Evolutionary conservation across 169 alveolate genomes (phyloP), one percentile per base, ranked within the genome.

Genomic region (Cryptosporidium andersoni): DNA sequence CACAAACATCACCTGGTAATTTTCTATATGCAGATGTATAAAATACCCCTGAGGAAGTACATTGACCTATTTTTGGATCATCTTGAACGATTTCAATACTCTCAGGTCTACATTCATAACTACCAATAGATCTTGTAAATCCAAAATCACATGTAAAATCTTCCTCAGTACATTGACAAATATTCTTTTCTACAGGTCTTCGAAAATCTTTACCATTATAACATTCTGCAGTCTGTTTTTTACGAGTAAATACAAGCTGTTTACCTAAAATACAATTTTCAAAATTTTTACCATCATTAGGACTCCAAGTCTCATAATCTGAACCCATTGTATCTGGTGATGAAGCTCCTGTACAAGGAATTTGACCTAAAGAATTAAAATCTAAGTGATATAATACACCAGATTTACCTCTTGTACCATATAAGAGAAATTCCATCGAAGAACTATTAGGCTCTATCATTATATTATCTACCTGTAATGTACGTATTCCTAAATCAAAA

Each of bases 101-200:
- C 49, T 65, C 80, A 45, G 95, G 93, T 12, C 91, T 89, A 80
- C 96, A 94, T 49, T 89, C 91, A 42, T 81, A 81, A 56, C 96
- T 90, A 14, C 97, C 96, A 47, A 92, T 89, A 63, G 89, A 81
- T 42, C 98, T 92, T 8, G 95, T 88, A 88, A 92, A 97, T 40
- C 99, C 99, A 48, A 94, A 88, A 90, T 98, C 99, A 90, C 99
- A 98, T 85, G 96, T 99, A 90, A 92, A 98, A 89, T 98, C 99
- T 82, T 94, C 97, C 81, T 95, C 95, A 39, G 99, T 94, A 85
- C 99, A 98, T 48, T 91, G 93, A 90, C 99, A 98, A 43, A 91
- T 91, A 82, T 94, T 92, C 34, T 93, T 90, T 55, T 93, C 95
- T 34, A 92, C 92, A 37, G 94, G 93, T 65, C 98, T 93, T 91